phyloP scores from a whole-genome alignment of 768 basidiomycete genomes.

The Termitomyces sp. region DNA sequence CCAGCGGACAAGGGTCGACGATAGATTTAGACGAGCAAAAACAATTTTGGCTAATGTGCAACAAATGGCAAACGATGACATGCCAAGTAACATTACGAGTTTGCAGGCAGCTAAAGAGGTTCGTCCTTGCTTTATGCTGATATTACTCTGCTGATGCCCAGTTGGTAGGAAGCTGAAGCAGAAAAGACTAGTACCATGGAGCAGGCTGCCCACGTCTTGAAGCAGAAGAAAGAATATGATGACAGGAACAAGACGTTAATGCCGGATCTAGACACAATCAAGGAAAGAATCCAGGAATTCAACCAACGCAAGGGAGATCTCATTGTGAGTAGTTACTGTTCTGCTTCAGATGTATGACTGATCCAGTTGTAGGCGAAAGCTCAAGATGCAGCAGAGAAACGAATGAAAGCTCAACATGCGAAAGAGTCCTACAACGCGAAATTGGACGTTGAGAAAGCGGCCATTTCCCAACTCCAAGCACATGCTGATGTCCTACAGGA shows the following conservation, averaged over 20 bases:
- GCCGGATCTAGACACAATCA: slow-evolving; percentile 38
- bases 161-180: slow-evolving; percentile 42
- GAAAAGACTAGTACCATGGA: slow-evolving; percentile 42
- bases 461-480: slow-evolving; percentile 38
- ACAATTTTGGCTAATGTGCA: slow-evolving; percentile 33
- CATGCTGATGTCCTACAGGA: slow-evolving; percentile 44
- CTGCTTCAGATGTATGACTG: not conserved
- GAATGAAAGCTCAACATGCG: slow-evolving; percentile 44
- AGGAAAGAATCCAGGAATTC: slow-evolving; percentile 45
- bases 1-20: slow-evolving; percentile 16
- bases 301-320: slow-evolving; percentile 35
- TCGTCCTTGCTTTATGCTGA: not conserved
- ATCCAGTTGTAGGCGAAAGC: slow-evolving; percentile 35
- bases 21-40: slow-evolving; percentile 17
- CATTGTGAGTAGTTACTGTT: slow-evolving; percentile 30
- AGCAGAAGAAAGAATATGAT: slow-evolving; percentile 43
- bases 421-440: slow-evolving; percentile 47
- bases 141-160: not conserved
- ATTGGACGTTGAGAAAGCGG: slow-evolving; percentile 40
- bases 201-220: slow-evolving; percentile 44
- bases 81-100: slow-evolving; percentile 56
- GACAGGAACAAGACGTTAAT: slow-evolving; percentile 37
- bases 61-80: slow-evolving; percentile 61
- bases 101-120: slow-evolving; percentile 52
- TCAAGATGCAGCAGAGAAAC: slow-evolving; percentile 38